These are phyloP conservation scores for Coemansia sp. DNA, from an alignment of 192 early-diverging fungal species.

Conservation along the genomic window DNA sequence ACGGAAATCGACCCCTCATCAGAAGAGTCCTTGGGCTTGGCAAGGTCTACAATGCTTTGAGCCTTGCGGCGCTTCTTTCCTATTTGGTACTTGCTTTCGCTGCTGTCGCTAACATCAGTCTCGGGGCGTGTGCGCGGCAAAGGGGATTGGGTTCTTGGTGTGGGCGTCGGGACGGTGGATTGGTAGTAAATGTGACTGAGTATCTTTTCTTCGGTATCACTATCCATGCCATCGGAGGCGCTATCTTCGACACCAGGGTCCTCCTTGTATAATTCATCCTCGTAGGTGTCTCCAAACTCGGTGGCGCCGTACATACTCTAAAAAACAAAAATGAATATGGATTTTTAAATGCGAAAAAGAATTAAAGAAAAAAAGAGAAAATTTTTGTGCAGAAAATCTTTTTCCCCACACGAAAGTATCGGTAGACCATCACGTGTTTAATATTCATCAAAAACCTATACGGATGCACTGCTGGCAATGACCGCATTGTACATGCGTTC, in stretches of 20 bases:
- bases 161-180: not conserved
- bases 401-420: not conserved
- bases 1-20: constrained; percentile 16
- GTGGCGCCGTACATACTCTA: constrained; percentile 4
- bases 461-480: not conserved
- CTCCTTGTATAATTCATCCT: constrained; percentile 4
- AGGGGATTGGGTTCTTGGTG: not conserved
- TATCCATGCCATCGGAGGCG: constrained; percentile 38
- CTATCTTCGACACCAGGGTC: not conserved
- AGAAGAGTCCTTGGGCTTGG: not conserved
- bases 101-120: constrained; percentile 10
- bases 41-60: not conserved
- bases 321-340: not conserved
- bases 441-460: not conserved
- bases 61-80: constrained; percentile 4
- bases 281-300: not conserved
- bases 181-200: constrained; percentile 49
- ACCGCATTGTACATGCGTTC: constrained; percentile 15
- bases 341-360: constrained; percentile 1
- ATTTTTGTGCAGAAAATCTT: not conserved
- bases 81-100: constrained; percentile 42
- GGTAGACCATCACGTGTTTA: not conserved
- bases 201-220: constrained; percentile 47
- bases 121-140: not conserved
- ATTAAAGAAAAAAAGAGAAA: not conserved